These are phyloP conservation scores for Gnetum montanum DNA, from an alignment of 75 land plant species.

Conservation along the genomic window DNA sequence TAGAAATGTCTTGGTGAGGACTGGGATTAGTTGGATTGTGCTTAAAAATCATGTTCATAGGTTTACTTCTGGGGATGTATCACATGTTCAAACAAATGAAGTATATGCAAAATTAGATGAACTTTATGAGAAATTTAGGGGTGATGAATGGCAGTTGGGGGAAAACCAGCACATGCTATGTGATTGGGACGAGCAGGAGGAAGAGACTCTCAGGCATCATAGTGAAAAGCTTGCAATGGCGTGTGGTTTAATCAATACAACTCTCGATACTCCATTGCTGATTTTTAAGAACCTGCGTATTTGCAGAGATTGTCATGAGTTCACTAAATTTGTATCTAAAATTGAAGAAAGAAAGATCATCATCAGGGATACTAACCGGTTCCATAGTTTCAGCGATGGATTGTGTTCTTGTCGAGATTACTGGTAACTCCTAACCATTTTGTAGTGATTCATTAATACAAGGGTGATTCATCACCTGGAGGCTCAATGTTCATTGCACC, in stretches of 20 bases:
- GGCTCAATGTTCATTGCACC: too few relatives aligned
- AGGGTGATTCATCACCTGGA: too few relatives aligned
- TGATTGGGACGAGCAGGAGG: constrained; percentile 7
- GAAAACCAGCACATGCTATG: not conserved
- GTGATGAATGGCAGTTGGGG: constrained; percentile 10
- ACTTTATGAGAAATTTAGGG: constrained; percentile 17
- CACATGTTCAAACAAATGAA: constrained; percentile 22
- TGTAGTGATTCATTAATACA: too few relatives aligned
- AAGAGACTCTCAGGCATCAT: constrained; percentile 6
- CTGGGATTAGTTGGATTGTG: constrained; percentile 43
- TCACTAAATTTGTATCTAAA: constrained; percentile 7
- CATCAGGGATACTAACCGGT: constrained; percentile 18
- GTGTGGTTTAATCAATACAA: constrained; percentile 6
- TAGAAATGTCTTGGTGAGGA: constrained; percentile 33
- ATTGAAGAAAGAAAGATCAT: constrained; percentile 10
- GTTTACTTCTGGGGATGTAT: constrained; percentile 31
- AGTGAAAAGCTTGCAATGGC: constrained; percentile 25
- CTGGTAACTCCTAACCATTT: too few relatives aligned
- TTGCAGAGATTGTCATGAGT: constrained; percentile 16
- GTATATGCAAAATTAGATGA: constrained; percentile 18
- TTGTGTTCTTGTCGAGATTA: too few relatives aligned
- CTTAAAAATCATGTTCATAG: constrained; percentile 34
- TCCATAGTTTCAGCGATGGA: too few relatives aligned
- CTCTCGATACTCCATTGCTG: constrained; percentile 4
- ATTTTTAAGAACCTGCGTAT: constrained; percentile 18